phyloP scores from a whole-genome alignment of 768 basidiomycete species.

The Serendipita indica region DNA sequence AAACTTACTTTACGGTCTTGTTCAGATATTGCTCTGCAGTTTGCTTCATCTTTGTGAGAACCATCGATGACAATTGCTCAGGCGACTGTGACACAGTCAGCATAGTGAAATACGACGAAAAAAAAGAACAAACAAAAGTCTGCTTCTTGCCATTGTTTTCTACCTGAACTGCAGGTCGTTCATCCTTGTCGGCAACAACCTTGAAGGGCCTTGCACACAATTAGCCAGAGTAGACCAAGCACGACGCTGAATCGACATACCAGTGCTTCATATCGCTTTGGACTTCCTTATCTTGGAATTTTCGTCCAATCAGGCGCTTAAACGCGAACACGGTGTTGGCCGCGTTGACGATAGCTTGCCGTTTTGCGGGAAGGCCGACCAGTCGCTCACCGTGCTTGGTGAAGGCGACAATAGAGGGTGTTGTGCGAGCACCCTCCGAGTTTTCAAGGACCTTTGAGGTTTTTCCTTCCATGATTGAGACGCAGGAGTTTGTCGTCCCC shows the following conservation, averaged over 20 bases:
- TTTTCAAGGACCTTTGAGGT: slow-evolving; percentile 93
- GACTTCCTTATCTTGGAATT: slow-evolving; percentile 87
- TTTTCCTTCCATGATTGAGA: slow-evolving; percentile 92
- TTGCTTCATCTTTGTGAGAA: slow-evolving; percentile 84
- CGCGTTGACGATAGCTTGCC: slow-evolving; percentile 93
- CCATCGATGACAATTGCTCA: slow-evolving; percentile 79
- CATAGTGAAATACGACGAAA: slow-evolving; percentile 4
- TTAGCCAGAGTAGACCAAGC: background rate
- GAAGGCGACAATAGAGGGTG: slow-evolving; percentile 97
- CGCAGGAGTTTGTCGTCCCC: slow-evolving; percentile 86
- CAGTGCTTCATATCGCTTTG: slow-evolving; percentile 80
- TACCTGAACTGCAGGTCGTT: slow-evolving; percentile 68
- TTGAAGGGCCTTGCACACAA: slow-evolving; percentile 55
- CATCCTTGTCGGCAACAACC: slow-evolving; percentile 54
- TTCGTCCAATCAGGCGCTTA: slow-evolving; percentile 88
- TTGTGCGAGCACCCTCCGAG: slow-evolving; percentile 92
- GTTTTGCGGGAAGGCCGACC: slow-evolving; percentile 90
- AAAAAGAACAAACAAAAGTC: slow-evolving; percentile 42
- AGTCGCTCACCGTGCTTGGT: slow-evolving; percentile 96
- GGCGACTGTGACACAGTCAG: slow-evolving; percentile 40
- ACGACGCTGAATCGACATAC: slow-evolving; percentile 26
- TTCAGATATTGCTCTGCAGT: slow-evolving; percentile 89
- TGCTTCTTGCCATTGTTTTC: slow-evolving; percentile 77
- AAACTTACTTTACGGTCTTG: slow-evolving; percentile 82
- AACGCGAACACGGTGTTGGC: slow-evolving; percentile 87